Evolutionary conservation across 2,329 filamentous ascomycete genomes (phyloP), one percentile per base, ranked within the genome.

Genomic region (Rutstroemia sydowiana): DNA sequence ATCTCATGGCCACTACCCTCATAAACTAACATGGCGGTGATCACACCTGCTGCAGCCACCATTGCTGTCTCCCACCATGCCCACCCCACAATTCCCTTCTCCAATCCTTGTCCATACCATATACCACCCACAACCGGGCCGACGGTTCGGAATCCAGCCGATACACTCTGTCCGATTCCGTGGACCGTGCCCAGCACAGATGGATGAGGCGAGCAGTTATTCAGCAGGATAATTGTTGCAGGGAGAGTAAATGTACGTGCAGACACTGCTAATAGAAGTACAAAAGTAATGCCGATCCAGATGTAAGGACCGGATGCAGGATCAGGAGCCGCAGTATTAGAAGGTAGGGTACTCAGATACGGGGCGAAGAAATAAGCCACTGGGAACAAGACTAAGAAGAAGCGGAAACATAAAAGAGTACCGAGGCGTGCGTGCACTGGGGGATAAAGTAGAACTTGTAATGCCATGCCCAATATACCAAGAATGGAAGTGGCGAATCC

Each of bases 401-500:
- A 73, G 20, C 79, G 75, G 68, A 85, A 88, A n/a, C 78, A 82
- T 3, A 74, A 73, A 57, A 88, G 70, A 0, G 84, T 84, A 14
- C 85, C 85, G 9, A 87, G 76, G 2, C 75, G 75, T 1, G 74
- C 73, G 60, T 87, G 84, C 3, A 87, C 71, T 37, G 73, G 72
- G 0, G 85, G 85, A 63, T 88, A 89, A 8, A 86, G 67, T 48
- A 84, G 73, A 20, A 88, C 75, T 64, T 88, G 85, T 3, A 89
- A 71, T 0, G 77, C 69, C 57, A 89, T 81, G 36, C 85, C 85
- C 26, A 88, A 72, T 30, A 85, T 68, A 7, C 85, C 85, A 3
- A 88, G 77, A 57, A 87, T 79, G 4, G 84, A 82, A 26, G 84
- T 85, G 7, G 84, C 84, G 39, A 85, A 70, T 31, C 85, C 85